Evolutionary conservation across 768 basidiomycete genomes (phyloP), one percentile per base, ranked within the genome.

Genomic region (Strobilomyces dryophilus): DNA sequence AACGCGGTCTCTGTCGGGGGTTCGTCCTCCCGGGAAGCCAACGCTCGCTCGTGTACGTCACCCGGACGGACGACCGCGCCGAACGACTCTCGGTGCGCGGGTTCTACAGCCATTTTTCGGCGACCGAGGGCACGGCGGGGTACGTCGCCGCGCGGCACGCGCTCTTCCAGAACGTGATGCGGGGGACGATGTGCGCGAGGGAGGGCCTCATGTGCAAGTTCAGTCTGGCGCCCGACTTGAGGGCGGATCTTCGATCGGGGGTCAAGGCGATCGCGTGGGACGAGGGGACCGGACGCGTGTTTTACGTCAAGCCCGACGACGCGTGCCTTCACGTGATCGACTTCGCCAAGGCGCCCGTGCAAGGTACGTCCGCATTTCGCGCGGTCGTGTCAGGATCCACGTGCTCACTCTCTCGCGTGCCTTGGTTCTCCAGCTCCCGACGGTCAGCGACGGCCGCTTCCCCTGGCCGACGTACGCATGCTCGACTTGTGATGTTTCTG

Each of bases 241-340:
- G 60, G 2, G 31, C 44, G 2, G 59, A 64, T 11, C 37, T 61
- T 45, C 32, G 58, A 49, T 40, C 60, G 4, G 78, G 75, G 9
- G 63, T 83, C 34, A 66, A 68, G n/a, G 73, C 79, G 17, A 75
- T 85, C 32, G 73, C 80, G 8, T 88, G 82, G 82, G 85, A 88
- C 55, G 85, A 87, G 64, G 71, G 75, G 21, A 80, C 79, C 12
- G 85, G 84, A 4, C 73, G 84, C 36, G 72, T 86, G 14, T 79
- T 80, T 58, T 67, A 85, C 8, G 77, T 78, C 42, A 69, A 73
- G 31, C 73, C 72, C 12, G 59, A 74, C 8, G 75, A 74, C 27
- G 49, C 68, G 4, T 54, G 66, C 14, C 69, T 85, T 40, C 65
- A 72, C 31, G 73, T 84, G 32, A 61, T 79, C 51, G 83, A 85